Conservation (phyloP, 257 asterid genomes). For the Ligustrum vulgare region DNA sequence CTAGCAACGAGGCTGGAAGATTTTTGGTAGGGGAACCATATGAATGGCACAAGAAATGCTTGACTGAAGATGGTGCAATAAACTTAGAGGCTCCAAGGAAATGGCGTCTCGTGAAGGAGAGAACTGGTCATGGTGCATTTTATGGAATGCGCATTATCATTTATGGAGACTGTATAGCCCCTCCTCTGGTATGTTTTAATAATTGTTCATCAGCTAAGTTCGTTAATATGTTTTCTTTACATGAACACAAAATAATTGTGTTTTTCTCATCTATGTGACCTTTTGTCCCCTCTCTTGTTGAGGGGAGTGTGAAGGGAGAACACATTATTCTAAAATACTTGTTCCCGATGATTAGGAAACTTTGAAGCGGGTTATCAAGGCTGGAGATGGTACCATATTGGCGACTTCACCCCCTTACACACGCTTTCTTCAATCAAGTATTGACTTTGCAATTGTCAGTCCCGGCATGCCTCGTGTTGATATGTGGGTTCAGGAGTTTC, state of each 20-base stretch:
- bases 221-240: not conserved
- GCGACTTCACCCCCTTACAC: conserved; percentile 95
- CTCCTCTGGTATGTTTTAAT: conserved; percentile 65
- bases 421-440: conserved; percentile 60
- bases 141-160: conserved; percentile 75
- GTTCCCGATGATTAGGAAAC: conserved; percentile 60
- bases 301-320: not conserved
- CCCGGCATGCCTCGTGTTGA: conserved; percentile 78
- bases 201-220: not conserved
- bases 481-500: conserved; percentile 83
- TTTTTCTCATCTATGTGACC: not conserved
- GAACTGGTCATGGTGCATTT: conserved; percentile 90
- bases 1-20: conserved; percentile 74
- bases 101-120: conserved; percentile 84
- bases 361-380: conserved; percentile 75
- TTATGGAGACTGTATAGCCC: conserved; percentile 90
- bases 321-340: not conserved
- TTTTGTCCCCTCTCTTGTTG: not conserved
- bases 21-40: conserved; percentile 72
- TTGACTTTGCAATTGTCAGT: conserved; percentile 77
- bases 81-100: conserved; percentile 92
- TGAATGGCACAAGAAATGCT: conserved; percentile 82
- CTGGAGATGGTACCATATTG: conserved; percentile 86
- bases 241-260: not conserved
- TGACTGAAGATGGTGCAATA: conserved; percentile 89